Conservation (phyloP, 805 yeast genomes). For the Lachancea sp. region DNA sequence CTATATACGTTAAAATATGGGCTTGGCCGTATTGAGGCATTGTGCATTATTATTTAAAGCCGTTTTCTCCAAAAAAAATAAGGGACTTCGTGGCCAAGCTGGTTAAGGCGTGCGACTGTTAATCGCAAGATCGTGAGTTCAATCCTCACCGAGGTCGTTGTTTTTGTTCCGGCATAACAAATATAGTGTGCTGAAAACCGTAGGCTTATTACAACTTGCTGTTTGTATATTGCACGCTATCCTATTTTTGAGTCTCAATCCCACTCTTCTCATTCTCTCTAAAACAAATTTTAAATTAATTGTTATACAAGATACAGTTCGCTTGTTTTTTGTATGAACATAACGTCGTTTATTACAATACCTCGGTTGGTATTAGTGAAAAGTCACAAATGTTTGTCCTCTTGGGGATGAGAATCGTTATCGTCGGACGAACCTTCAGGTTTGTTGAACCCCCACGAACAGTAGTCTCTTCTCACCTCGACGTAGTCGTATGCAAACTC, state of each 20-base stretch:
- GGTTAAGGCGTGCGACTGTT: constrained; percentile 60
- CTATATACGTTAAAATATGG: no score
- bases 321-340: no score
- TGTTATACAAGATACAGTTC: no score
- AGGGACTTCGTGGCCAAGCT: constrained; percentile 50
- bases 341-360: no score
- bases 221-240: no score
- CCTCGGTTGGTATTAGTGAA: no score
- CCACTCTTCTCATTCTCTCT: no score
- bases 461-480: constrained; percentile 89
- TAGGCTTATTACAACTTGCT: no score
- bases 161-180: constrained; percentile 3
- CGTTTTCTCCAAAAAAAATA: not conserved
- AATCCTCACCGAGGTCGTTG: constrained; percentile 51
- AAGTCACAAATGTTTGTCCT: constrained; percentile 4
- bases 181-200: no score
- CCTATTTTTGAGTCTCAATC: no score
- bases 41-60: not conserved
- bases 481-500: constrained; percentile 99
- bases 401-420: constrained; percentile 7
- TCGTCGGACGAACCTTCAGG: constrained; percentile 9
- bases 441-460: constrained; percentile 39
- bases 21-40: not conserved
- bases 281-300: no score
- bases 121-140: constrained; percentile 61